Evolutionary conservation across 176 grass and related monocot species (phyloP).

Genomic region (Eragrostis curvula): DNA sequence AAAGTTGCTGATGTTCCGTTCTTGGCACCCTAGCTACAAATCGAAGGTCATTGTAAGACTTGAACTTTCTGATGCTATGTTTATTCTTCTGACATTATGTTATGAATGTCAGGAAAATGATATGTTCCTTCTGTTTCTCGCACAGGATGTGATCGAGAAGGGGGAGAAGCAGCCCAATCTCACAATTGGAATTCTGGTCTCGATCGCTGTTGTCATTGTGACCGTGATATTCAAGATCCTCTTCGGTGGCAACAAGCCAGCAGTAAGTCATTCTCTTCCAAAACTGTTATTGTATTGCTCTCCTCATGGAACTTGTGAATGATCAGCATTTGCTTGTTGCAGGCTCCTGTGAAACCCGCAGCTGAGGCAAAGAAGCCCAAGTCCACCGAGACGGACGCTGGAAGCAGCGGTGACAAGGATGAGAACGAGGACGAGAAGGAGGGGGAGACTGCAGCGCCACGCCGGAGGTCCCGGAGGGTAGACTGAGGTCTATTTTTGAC

Average conservation of each 20-base stretch:
- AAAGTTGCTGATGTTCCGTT: conserved; percentile 78
- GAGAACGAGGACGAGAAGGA: conserved; percentile 70
- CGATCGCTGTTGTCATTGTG: conserved; percentile 54
- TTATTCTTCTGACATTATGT: no score
- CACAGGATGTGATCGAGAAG: conserved; percentile 94
- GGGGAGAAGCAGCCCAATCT: conserved; percentile 94
- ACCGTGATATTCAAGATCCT: conserved; percentile 68
- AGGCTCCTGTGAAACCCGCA: conserved; percentile 47
- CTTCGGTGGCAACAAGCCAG: conserved; percentile 75
- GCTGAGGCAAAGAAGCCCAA: conserved; percentile 23
- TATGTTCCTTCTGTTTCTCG: not conserved
- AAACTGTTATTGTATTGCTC: not conserved
- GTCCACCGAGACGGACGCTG: conserved; percentile 28
- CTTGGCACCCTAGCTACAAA: conserved; percentile 87
- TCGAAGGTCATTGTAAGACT: conserved; percentile 82
- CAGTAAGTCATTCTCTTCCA: conserved; percentile 44
- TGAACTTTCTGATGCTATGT: no score
- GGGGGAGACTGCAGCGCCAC: conserved; percentile 42
- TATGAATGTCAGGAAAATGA: conserved; percentile 12
- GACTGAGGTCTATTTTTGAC: conserved; percentile 28
- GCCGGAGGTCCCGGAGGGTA: conserved; percentile 76
- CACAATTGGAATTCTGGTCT: conserved; percentile 73
- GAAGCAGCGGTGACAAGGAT: conserved; percentile 67
- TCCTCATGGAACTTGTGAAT: not conserved
- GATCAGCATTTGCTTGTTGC: conserved; percentile 20